Conservation (phyloP, 2,329 filamentous ascomycete species). For the Claviceps cyperi region DNA sequence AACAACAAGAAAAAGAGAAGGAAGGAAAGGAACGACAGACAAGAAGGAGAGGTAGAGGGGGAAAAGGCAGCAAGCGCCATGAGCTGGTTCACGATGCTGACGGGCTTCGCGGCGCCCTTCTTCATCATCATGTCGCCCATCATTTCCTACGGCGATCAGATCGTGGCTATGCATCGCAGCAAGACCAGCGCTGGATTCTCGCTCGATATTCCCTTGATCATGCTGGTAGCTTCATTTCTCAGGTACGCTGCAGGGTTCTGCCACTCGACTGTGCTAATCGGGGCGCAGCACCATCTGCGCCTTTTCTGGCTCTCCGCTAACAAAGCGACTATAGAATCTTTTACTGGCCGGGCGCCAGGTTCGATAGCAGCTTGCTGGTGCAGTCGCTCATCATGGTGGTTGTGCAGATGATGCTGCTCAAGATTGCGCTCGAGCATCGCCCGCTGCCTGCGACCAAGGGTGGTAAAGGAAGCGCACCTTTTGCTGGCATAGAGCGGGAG, state of each 20-base stretch:
- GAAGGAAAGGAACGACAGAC: not conserved
- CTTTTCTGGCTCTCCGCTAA: not conserved
- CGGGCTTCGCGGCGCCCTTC: constrained; percentile 44
- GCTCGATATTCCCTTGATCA: constrained; percentile 56
- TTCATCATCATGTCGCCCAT: constrained; percentile 51
- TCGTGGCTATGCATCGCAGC: constrained; percentile 46
- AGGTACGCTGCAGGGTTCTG: constrained; percentile 28
- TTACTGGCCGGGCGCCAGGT: constrained; percentile 54
- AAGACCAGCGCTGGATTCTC: constrained; percentile 56
- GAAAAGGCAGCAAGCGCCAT: constrained; percentile 11
- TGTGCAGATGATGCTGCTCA: constrained; percentile 49
- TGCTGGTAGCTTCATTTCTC: constrained; percentile 53
- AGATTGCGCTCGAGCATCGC: constrained; percentile 55
- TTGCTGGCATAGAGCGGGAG: constrained; percentile 35
- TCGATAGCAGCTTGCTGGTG: constrained; percentile 47
- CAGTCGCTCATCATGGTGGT: constrained; percentile 52
- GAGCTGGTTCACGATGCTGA: constrained; percentile 31
- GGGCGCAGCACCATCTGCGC: too few relatives aligned
- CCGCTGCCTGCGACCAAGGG: constrained; percentile 44
- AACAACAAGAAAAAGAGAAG: not conserved
- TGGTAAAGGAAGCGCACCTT: constrained; percentile 46
- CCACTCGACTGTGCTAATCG: too few relatives aligned
- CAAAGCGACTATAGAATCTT: constrained; percentile 37
- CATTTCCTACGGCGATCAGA: constrained; percentile 52
- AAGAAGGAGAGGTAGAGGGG: not conserved